Conservation (phyloP, 140 eudicot genomes). For the Flaveria floridana region DNA sequence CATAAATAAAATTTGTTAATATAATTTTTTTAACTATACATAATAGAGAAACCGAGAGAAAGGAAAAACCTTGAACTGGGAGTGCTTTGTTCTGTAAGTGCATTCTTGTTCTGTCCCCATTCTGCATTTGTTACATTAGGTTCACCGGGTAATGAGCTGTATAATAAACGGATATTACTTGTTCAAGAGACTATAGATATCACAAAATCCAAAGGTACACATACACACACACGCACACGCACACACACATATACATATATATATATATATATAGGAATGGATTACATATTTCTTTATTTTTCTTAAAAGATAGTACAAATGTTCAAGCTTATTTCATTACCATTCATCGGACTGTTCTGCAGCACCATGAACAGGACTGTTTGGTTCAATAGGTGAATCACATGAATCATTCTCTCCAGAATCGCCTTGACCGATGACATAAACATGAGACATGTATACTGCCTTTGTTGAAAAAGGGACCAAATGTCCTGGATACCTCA, state of each 20-base stretch:
- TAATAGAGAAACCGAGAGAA: not conserved
- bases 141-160: conserved; percentile 60
- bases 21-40: not conserved
- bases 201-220: not conserved
- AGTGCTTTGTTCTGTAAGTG: conserved; percentile 61
- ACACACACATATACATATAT: no score
- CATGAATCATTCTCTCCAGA: conserved; percentile 79
- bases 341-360: conserved; percentile 52
- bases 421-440: conserved; percentile 76
- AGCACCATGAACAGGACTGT: conserved; percentile 59
- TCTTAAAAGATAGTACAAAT: not conserved
- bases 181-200: conserved; percentile 10
- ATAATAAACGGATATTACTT: conserved; percentile 1
- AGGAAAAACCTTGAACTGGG: conserved; percentile 64
- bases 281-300: not conserved
- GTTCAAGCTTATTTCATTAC: conserved; percentile 31
- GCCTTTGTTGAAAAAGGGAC: conserved; percentile 68
- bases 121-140: conserved; percentile 16
- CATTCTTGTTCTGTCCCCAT: conserved; percentile 36
- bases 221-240: no score
- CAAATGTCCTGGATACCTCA: conserved; percentile 69
- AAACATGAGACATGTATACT: conserved; percentile 59
- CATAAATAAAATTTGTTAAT: conserved; percentile 6
- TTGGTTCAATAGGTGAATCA: conserved; percentile 73
- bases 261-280: not conserved